Evolutionary conservation across 495 filamentous ascomycete genomes (phyloP).

Genomic region (Aspergillus sclerotiicarbonarius): DNA sequence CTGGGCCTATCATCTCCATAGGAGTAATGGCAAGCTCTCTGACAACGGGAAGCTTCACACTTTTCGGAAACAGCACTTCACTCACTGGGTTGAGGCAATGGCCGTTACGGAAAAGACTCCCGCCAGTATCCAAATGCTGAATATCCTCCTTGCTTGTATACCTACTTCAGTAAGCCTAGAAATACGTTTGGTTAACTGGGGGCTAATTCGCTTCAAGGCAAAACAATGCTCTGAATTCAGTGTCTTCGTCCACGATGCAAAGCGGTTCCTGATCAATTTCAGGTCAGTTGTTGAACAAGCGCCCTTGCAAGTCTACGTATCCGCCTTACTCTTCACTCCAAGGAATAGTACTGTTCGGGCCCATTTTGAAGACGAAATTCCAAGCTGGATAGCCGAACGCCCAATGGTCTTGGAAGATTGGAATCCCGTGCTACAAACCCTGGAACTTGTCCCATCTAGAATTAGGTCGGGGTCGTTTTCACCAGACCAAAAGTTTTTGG

Average conservation of each 20-base stretch:
- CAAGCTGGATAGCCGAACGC: not conserved
- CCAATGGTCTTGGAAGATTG: not conserved
- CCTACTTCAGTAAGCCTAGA: not conserved
- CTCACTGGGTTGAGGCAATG: slow-evolving; percentile 1
- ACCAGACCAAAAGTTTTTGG: not conserved
- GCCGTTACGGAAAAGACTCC: not conserved
- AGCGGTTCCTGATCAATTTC: not conserved
- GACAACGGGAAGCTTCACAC: not conserved
- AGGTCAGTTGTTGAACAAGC: not conserved
- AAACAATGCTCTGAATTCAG: not conserved
- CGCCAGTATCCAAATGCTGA: not conserved
- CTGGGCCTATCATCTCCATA: not conserved
- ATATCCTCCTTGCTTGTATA: not conserved
- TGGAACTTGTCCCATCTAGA: not conserved
- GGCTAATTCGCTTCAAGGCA: not conserved
- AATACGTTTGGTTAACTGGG: too few species aligned
- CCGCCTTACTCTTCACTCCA: not conserved
- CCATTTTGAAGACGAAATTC: not conserved
- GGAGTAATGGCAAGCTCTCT: not conserved
- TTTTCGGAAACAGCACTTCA: not conserved
- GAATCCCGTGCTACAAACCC: not conserved
- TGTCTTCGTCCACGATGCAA: not conserved
- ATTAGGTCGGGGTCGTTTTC: not conserved
- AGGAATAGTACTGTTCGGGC: not conserved
- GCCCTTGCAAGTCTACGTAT: not conserved